phyloP scores from a whole-genome alignment of 805 yeast genomes.

The Candida sonorensis region DNA sequence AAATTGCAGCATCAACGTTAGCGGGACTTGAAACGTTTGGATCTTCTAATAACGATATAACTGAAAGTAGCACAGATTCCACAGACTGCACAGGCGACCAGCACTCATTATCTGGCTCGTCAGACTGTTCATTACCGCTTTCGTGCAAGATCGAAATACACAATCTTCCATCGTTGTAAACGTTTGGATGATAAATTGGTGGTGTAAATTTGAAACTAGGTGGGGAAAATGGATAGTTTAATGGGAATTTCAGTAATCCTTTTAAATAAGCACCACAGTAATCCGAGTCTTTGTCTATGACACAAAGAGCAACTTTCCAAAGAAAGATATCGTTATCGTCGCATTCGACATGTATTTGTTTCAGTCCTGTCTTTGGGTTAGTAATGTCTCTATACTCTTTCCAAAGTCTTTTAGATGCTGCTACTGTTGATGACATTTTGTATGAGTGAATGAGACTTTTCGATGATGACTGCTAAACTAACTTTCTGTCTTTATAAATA shows the following conservation, averaged over 20 bases:
- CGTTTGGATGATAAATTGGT: constrained; percentile 93
- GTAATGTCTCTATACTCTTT: constrained; percentile 92
- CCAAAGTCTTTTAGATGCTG: constrained; percentile 73
- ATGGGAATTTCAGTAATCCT: constrained; percentile 89
- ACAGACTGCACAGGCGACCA: constrained; percentile 96
- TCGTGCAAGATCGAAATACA: constrained; percentile 92
- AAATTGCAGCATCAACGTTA: constrained; percentile 94
- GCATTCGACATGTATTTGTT: constrained; percentile 31
- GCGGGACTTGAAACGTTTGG: constrained; percentile 95
- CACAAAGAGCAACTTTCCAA: constrained; percentile 90
- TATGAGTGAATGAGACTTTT: neutral
- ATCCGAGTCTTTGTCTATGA: constrained; percentile 79
- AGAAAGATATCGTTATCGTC: constrained; percentile 54
- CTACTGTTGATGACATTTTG: constrained; percentile 23
- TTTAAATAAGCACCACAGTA: constrained; percentile 94
- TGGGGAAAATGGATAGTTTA: constrained; percentile 87
- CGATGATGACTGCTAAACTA: neutral
- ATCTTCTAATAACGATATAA: constrained; percentile 85
- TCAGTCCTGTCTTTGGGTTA: constrained; percentile 70
- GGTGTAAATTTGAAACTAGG: constrained; percentile 93
- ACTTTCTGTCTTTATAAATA: no score
- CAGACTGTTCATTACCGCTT: constrained; percentile 80
- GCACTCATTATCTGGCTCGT: constrained; percentile 89
- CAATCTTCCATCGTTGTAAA: constrained; percentile 86
- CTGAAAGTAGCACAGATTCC: constrained; percentile 86